phyloP scores from a whole-genome alignment of 192 early-diverging fungal genomes.

The Mortierella alpina region DNA sequence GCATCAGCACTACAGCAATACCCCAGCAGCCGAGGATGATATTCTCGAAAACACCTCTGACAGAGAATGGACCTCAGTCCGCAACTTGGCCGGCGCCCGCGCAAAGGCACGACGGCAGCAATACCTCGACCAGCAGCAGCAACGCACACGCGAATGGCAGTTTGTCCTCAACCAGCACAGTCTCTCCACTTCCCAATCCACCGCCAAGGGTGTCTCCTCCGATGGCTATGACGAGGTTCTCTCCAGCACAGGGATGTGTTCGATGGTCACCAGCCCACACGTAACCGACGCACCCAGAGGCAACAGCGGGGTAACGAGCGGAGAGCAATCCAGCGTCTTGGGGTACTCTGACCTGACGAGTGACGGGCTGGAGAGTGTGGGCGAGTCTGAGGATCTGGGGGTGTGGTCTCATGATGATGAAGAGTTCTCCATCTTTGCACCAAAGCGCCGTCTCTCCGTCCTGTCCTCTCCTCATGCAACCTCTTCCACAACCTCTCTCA shows the following conservation, averaged over 20 bases:
- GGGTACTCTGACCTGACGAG: constrained; percentile 42
- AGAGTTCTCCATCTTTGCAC: constrained; percentile 4
- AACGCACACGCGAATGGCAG: constrained; percentile 50
- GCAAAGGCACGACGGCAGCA: constrained; percentile 41
- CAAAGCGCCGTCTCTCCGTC: not conserved
- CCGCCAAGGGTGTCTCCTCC: constrained; percentile 12
- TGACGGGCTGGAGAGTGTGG: constrained; percentile 35
- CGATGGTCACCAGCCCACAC: constrained; percentile 13
- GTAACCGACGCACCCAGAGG: not conserved
- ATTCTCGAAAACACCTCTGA: constrained; percentile 34
- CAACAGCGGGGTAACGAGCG: not conserved
- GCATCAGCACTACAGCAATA: not conserved
- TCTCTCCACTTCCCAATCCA: constrained; percentile 1
- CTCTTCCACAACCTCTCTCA: constrained; percentile 20
- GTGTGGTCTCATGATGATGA: constrained; percentile 52
- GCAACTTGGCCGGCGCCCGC: constrained; percentile 27
- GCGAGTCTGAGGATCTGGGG: constrained; percentile 37
- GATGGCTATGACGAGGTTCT: constrained; percentile 39
- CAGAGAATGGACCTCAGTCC: constrained; percentile 44
- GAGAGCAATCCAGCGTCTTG: constrained; percentile 18
- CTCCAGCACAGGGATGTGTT: constrained; percentile 12
- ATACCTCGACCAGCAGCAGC: constrained; percentile 40
- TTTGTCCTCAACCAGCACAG: constrained; percentile 28
- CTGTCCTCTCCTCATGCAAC: constrained; percentile 2
- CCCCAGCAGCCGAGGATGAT: constrained; percentile 1